Percentiles rank a stretch among this genome's conserved stretches.
Conservation (phyloP, 129 eudicot genomes). For the Dittrichia graveolens region DNA sequence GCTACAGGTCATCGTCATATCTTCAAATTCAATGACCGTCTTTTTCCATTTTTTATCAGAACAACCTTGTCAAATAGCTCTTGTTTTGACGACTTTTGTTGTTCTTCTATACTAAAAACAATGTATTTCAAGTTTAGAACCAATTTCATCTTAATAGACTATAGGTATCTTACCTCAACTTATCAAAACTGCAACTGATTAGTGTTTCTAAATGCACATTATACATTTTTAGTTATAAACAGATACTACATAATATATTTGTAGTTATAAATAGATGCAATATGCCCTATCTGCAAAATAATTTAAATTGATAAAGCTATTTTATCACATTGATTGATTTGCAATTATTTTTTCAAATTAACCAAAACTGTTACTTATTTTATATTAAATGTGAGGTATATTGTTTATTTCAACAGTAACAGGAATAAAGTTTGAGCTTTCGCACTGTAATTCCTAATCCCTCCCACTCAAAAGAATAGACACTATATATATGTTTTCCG, state of each 20-base stretch:
- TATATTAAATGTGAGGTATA: neutral
- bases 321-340: neutral
- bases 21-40: neutral
- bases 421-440: neutral
- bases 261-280: no score
- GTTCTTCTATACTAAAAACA: neutral
- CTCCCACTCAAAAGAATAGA: neutral
- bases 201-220: neutral
- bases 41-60: neutral
- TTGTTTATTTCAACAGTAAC: neutral
- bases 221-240: neutral
- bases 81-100: neutral
- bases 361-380: neutral
- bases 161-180: neutral
- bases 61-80: neutral
- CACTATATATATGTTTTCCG: no score
- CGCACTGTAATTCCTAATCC: neutral
- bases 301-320: neutral
- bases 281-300: neutral
- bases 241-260: neutral
- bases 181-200: neutral
- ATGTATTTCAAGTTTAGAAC: constrained; percentile 7
- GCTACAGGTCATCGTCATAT: constrained; percentile 4
- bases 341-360: neutral
- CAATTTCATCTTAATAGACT: neutral